phyloP scores from a whole-genome alignment of 225 moss, liverwort and hornwort species.

The Sphagnum contortum region DNA sequence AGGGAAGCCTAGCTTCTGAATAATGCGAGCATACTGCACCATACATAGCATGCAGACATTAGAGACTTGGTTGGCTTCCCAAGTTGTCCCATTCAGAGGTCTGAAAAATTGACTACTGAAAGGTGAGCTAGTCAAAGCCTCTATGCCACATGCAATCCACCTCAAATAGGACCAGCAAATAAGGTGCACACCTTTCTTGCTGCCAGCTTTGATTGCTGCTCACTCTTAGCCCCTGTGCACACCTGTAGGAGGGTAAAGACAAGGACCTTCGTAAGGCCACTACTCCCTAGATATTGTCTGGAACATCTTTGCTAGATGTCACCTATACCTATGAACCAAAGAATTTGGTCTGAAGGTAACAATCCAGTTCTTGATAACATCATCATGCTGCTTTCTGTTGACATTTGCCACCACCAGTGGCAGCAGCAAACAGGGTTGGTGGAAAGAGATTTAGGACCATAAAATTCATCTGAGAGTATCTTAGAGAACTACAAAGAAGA shows the following conservation, averaged over 20 bases:
- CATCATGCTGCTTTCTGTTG: too few species aligned
- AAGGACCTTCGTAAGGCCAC: neutral
- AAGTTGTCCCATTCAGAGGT: constrained; percentile 27
- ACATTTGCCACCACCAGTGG: too few species aligned
- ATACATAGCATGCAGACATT: constrained; percentile 64
- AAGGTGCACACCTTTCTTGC: constrained; percentile 85
- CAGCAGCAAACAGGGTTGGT: too few species aligned
- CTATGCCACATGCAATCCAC: constrained; percentile 24
- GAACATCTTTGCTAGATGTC: too few species aligned
- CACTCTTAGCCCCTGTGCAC: constrained; percentile 99
- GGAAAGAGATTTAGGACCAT: too few species aligned
- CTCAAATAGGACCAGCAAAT: constrained; percentile 46
- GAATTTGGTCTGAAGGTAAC: too few species aligned
- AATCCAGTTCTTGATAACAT: too few species aligned
- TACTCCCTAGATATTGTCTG: too few species aligned
- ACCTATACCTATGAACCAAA: too few species aligned
- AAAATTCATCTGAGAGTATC: too few species aligned
- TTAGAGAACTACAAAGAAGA: too few species aligned
- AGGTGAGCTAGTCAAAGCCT: constrained; percentile 24
- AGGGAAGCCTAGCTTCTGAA: constrained; percentile 98
- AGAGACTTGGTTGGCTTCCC: constrained; percentile 31
- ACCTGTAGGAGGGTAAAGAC: constrained; percentile 35
- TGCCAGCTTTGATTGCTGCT: constrained; percentile 98
- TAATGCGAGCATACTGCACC: constrained; percentile 99
- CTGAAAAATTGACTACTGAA: constrained; percentile 24